phyloP scores from a whole-genome alignment of 2,329 filamentous ascomycete species.

The Penicillium polonicum region DNA sequence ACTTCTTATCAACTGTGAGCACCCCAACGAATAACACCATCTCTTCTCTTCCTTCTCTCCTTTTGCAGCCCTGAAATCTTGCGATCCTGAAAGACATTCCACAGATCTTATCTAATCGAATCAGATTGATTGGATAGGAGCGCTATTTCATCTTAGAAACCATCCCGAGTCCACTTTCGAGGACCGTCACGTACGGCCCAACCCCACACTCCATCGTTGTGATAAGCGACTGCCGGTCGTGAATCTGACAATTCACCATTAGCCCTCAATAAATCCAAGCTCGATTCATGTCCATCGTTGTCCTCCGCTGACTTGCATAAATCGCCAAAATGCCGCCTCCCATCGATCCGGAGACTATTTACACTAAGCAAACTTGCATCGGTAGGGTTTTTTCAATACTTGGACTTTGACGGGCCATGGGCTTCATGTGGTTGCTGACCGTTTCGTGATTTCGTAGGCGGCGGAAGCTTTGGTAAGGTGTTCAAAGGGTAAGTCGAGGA shows the following conservation, averaged over 20 bases:
- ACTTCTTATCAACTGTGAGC: not conserved
- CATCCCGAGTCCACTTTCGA: not conserved
- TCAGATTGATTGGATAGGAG: not conserved
- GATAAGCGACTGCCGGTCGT: not conserved
- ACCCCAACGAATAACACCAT: not conserved
- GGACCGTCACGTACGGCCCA: not conserved
- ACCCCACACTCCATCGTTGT: not conserved
- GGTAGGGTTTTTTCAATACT: slow-evolving; percentile 52
- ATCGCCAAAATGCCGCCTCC: slow-evolving; percentile 47
- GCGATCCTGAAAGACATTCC: not conserved
- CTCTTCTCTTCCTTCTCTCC: not conserved
- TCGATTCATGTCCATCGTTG: not conserved
- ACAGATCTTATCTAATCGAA: not conserved
- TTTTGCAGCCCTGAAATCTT: not conserved
- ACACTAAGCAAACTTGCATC: slow-evolving; percentile 90
- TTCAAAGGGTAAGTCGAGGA: slow-evolving; percentile 76
- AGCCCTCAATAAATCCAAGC: not conserved
- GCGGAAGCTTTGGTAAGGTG: slow-evolving; percentile 96
- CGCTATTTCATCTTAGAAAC: not conserved
- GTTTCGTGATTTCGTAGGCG: slow-evolving; percentile 56
- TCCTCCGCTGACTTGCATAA: slow-evolving; percentile 6
- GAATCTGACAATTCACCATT: not conserved
- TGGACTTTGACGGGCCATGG: not conserved
- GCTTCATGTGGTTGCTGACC: not conserved
- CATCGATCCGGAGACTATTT: slow-evolving; percentile 84